phyloP scores from a whole-genome alignment of 352 stramenopile species.

The Phytophthora cactorum region DNA sequence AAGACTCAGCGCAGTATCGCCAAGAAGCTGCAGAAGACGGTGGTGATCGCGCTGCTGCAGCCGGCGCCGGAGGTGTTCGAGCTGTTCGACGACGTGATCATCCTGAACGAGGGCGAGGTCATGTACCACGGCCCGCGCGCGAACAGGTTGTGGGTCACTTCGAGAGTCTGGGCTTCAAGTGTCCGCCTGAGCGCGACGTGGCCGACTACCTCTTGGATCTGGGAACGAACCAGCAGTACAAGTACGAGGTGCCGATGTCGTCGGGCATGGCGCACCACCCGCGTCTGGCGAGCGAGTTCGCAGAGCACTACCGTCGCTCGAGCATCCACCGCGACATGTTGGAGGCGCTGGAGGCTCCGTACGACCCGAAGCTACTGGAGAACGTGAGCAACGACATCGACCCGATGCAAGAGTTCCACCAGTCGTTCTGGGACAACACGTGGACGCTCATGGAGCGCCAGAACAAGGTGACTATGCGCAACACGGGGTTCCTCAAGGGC shows the following conservation, averaged over 20 bases:
- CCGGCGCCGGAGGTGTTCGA: slow-evolving; percentile 67
- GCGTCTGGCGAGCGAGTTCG: slow-evolving; percentile 40
- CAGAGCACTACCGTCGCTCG: slow-evolving; percentile 39
- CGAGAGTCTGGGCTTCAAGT: slow-evolving; percentile 31
- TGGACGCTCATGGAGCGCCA: slow-evolving; percentile 52
- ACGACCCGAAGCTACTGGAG: slow-evolving; percentile 30
- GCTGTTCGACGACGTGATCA: slow-evolving; percentile 61
- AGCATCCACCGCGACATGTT: slow-evolving; percentile 37
- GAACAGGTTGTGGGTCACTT: slow-evolving; percentile 62
- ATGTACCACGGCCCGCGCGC: slow-evolving; percentile 50
- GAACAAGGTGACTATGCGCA: slow-evolving; percentile 62
- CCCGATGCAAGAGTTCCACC: slow-evolving; percentile 49
- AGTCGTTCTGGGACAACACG: slow-evolving; percentile 46
- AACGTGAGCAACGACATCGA: slow-evolving; percentile 40
- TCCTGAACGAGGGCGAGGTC: slow-evolving; percentile 50
- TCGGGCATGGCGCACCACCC: slow-evolving; percentile 28
- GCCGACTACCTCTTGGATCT: slow-evolving; percentile 58
- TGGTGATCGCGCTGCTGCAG: slow-evolving; percentile 83
- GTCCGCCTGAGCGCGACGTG: slow-evolving; percentile 44
- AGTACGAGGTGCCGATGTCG: slow-evolving; percentile 34
- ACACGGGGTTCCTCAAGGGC: slow-evolving; percentile 52
- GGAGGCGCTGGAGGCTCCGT: slow-evolving; percentile 30
- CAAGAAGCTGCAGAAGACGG: slow-evolving; percentile 52
- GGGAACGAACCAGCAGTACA: slow-evolving; percentile 47
- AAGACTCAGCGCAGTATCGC: slow-evolving; percentile 52